Percentiles rank a stretch among this genome's conserved stretches.
Evolutionary conservation across 179 eudicot species (phyloP).

Genomic region (Corrigiola litoralis): DNA sequence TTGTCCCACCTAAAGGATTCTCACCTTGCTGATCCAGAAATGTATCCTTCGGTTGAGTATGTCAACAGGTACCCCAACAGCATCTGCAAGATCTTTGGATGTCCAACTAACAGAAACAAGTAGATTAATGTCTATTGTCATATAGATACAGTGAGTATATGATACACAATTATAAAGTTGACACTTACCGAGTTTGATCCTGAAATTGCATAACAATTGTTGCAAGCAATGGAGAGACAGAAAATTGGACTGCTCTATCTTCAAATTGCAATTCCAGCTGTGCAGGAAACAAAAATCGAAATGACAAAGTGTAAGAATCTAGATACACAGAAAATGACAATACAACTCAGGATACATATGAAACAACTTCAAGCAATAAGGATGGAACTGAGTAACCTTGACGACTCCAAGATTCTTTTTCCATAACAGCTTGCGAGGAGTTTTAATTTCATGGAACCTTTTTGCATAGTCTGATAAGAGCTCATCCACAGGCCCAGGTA

Average conservation of each 20-base stretch:
- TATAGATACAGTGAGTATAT: neutral
- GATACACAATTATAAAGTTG: neutral
- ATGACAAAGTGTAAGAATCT: neutral
- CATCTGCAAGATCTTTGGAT: slow-evolving; percentile 83
- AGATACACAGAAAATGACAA: neutral
- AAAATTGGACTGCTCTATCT: slow-evolving; percentile 62
- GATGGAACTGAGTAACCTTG: slow-evolving; percentile 52
- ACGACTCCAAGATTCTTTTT: slow-evolving; percentile 95
- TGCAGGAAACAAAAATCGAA: slow-evolving; percentile 7
- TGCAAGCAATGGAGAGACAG: slow-evolving; percentile 90
- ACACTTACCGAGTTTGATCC: slow-evolving; percentile 63
- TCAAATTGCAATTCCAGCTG: slow-evolving; percentile 95
- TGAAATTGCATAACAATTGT: slow-evolving; percentile 87
- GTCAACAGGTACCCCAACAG: slow-evolving; percentile 82
- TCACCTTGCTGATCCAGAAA: slow-evolving; percentile 96
- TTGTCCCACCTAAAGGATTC: neutral
- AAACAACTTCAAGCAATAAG: neutral
- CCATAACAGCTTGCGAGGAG: slow-evolving; percentile 93
- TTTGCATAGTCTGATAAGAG: slow-evolving; percentile 82
- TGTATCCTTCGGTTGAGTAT: slow-evolving; percentile 67
- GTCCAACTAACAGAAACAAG: slow-evolving; percentile 62
- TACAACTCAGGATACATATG: neutral
- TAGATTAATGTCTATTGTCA: neutral
- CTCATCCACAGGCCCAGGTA: slow-evolving; percentile 69
- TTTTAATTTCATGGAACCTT: slow-evolving; percentile 85